Conservation (phyloP, 2,329 filamentous ascomycete species). For the Xylariomycetidae sp. region DNA sequence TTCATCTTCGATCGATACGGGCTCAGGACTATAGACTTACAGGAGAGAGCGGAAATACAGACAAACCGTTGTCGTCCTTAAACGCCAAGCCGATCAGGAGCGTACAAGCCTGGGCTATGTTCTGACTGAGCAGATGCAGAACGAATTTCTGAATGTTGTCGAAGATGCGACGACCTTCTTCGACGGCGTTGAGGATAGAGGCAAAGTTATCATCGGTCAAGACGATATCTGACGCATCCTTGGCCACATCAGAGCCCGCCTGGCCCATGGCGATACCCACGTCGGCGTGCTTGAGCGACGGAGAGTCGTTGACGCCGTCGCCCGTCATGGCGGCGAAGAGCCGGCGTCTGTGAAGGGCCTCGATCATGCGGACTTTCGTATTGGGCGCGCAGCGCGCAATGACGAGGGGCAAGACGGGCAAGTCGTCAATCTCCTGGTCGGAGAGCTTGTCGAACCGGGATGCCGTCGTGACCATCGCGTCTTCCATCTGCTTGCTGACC, state of each 20-base stretch:
- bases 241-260: conserved; percentile 60
- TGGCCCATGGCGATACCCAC: conserved; percentile 64
- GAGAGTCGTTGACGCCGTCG: conserved; percentile 71
- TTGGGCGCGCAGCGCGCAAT: conserved; percentile 65
- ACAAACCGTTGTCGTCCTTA: conserved; percentile 60
- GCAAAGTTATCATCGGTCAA: conserved; percentile 72
- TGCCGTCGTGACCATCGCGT: conserved; percentile 60
- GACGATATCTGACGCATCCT: conserved; percentile 61
- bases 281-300: conserved; percentile 64
- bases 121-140: conserved; percentile 63
- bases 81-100: conserved; percentile 68
- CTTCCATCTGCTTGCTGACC: conserved; percentile 47
- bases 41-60: conserved; percentile 70
- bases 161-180: conserved; percentile 68
- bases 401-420: conserved; percentile 63
- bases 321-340: conserved; percentile 69
- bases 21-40: too few species aligned
- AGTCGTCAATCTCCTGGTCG: conserved; percentile 58
- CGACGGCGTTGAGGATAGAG: conserved; percentile 65
- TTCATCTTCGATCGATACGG: too few species aligned
- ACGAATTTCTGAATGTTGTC: conserved; percentile 76
- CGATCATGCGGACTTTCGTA: conserved; percentile 72
- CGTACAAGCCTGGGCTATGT: conserved; percentile 66
- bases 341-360: conserved; percentile 62
- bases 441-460: conserved; percentile 58